A percentile compares a stretch with the other conserved stretches of the same genome.
Conservation (phyloP, 139 green algal species). For the Chlorella sp. region DNA sequence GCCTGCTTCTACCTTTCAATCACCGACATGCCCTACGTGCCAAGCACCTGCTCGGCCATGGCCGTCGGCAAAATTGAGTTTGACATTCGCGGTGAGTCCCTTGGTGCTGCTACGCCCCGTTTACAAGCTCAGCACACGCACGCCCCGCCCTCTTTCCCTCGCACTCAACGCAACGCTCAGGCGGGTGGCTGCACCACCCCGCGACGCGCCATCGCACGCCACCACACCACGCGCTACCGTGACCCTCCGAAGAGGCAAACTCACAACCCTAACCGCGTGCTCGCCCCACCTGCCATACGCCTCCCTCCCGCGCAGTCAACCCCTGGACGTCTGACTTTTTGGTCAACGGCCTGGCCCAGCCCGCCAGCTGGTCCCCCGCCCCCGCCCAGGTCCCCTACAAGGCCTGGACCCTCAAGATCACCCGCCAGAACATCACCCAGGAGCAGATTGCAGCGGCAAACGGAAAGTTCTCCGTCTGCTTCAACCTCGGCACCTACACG, state of each 20-base stretch:
- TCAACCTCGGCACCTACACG: not conserved
- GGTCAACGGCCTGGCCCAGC: not conserved
- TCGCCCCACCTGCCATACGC: not conserved
- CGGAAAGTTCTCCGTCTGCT: not conserved
- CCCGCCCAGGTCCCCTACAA: not conserved
- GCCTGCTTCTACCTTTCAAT: not conserved
- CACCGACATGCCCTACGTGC: not conserved
- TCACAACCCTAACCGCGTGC: not conserved
- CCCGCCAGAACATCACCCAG: not conserved
- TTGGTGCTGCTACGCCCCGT: not conserved
- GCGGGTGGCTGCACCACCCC: no score
- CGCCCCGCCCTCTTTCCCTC: not conserved
- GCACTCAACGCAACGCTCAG: not conserved
- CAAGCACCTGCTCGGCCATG: not conserved
- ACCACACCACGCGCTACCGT: no score
- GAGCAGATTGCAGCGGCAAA: not conserved
- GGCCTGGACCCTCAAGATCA: not conserved
- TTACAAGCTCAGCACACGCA: no score
- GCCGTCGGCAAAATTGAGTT: not conserved
- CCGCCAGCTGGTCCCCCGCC: not conserved
- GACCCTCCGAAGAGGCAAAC: not conserved
- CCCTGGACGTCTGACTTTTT: not conserved
- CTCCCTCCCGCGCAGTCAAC: not conserved
- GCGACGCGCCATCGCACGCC: no score
- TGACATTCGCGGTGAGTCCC: no score